A percentile compares a stretch with the other conserved stretches of the same genome.
Evolutionary conservation across 23 red algal species (phyloP).

Genomic region (Gracilaria gracilis): DNA sequence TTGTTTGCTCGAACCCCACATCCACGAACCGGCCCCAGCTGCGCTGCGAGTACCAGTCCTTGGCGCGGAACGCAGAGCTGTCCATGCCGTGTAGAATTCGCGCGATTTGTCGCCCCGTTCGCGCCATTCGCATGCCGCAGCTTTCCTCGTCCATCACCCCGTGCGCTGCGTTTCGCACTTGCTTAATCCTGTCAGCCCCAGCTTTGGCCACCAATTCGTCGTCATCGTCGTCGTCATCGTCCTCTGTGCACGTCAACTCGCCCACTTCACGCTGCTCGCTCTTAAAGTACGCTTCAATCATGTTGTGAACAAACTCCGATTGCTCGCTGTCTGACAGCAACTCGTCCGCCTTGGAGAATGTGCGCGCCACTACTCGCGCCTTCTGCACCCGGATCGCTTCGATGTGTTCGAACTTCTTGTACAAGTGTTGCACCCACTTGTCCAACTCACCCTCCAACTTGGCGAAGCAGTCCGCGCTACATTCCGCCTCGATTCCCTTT

Average conservation of each 20-base stretch:
- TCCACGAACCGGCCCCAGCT: conserved; percentile 47
- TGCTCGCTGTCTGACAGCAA: conserved; percentile 46
- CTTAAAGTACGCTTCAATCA: conserved; percentile 25
- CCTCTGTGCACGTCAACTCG: background rate
- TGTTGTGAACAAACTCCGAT: conserved; percentile 8
- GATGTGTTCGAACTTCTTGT: conserved; percentile 10
- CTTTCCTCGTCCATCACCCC: conserved; percentile 9
- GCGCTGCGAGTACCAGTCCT: conserved; percentile 34
- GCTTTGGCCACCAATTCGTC: background rate
- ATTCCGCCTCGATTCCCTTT: background rate
- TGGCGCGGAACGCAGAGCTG: conserved; percentile 40
- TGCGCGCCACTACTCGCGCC: background rate
- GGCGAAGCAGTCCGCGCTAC: background rate
- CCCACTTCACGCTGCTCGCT: background rate
- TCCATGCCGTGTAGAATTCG: conserved; percentile 63
- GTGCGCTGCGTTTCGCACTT: conserved; percentile 3
- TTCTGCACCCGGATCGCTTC: background rate
- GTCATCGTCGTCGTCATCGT: too few species aligned
- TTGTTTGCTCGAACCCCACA: conserved; percentile 12
- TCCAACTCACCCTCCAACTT: background rate
- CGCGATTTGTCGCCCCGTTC: conserved; percentile 26
- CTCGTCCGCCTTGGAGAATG: conserved; percentile 17
- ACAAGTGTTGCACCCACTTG: background rate
- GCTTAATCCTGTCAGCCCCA: background rate
- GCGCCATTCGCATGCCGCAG: background rate